A percentile compares a stretch with the other conserved stretches of the same genome.
phyloP scores from a whole-genome alignment of 176 grass and related monocot species.

The Zea luxurians region DNA sequence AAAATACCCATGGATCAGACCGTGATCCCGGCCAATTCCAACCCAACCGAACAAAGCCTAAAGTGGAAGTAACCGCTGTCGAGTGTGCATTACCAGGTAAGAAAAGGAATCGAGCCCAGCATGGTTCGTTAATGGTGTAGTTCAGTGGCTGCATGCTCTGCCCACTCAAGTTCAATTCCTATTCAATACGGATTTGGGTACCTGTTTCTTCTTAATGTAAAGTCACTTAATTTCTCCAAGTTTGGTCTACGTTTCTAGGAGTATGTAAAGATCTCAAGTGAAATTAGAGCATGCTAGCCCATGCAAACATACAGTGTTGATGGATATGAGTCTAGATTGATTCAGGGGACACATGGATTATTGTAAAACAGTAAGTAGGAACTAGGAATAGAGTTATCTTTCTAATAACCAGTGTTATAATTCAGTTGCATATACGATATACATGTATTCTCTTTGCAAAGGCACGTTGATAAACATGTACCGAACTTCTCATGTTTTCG shows the following conservation, averaged over 20 bases:
- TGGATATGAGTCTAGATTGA: not conserved
- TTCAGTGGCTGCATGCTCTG: not conserved
- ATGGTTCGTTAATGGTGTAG: not conserved
- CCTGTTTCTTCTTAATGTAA: no score
- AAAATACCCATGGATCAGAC: no score
- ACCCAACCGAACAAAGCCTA: no score
- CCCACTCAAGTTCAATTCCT: not conserved
- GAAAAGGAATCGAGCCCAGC: not conserved
- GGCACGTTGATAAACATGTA: not conserved
- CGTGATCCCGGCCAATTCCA: no score
- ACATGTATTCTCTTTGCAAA: conserved; percentile 30
- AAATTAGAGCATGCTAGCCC: not conserved
- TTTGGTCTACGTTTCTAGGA: not conserved
- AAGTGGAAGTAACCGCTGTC: not conserved
- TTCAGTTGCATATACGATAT: conserved; percentile 7
- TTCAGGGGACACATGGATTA: not conserved
- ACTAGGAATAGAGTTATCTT: not conserved
- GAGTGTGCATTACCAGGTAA: not conserved
- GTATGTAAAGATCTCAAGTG: not conserved
- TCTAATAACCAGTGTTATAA: not conserved
- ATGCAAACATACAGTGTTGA: conserved; percentile 4
- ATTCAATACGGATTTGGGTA: not conserved
- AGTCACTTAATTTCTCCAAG: not conserved
- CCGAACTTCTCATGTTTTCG: not conserved
- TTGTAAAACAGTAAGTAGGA: not conserved